Conservation (phyloP, 139 green algal species). For the Desmodesmus armatus region DNA sequence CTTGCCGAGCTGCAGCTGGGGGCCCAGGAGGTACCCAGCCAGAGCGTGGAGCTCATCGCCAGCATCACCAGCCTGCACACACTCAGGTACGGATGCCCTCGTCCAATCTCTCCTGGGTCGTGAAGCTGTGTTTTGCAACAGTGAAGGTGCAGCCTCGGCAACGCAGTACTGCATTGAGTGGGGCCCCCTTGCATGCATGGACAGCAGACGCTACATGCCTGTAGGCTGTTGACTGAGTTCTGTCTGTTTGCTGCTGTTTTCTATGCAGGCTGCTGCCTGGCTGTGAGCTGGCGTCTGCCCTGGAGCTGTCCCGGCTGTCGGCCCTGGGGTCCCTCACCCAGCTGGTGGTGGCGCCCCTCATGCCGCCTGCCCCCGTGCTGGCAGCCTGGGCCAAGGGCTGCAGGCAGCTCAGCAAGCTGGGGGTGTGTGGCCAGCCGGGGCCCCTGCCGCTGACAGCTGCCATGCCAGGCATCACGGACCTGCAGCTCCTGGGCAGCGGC, state of each 20-base stretch:
- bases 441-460: neutral
- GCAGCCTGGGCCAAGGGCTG: neutral
- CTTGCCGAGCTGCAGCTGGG: neutral
- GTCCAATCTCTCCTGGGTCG: too few species aligned
- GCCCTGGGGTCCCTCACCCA: neutral
- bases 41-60: conserved; percentile 3
- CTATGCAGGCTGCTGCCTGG: neutral
- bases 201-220: too few species aligned
- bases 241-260: too few species aligned
- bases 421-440: neutral
- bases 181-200: too few species aligned
- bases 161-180: too few species aligned
- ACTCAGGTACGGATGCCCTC: too few species aligned
- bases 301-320: conserved; percentile 17
- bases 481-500: neutral
- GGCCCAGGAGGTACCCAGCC: neutral
- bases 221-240: too few species aligned
- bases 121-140: too few species aligned
- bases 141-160: too few species aligned
- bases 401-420: neutral
- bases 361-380: conserved; percentile 17
- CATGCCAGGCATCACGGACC: conserved; percentile 16
- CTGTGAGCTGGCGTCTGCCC: too few species aligned
- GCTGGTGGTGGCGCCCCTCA: neutral
- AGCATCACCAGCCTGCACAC: conserved; percentile 20